These are phyloP conservation scores for Ceratobasidium sp. DNA, from an alignment of 1,284 basidiomycete species.

Conservation along the genomic window DNA sequence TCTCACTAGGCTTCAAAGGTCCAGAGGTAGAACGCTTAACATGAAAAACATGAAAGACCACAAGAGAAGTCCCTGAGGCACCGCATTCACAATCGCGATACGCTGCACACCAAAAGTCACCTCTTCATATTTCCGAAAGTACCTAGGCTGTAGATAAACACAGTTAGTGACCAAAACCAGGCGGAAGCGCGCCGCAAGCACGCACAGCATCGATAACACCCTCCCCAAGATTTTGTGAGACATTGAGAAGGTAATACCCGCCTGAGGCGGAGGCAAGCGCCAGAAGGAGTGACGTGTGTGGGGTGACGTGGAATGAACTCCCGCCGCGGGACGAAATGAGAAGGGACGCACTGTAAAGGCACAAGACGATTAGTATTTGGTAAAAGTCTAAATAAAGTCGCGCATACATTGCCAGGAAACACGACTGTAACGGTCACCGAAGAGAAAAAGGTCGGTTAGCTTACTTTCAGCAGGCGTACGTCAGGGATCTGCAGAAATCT, in stretches of 20 bases:
- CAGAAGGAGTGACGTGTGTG: neutral
- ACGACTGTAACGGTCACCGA: constrained; percentile 5
- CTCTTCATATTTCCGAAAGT: constrained; percentile 28
- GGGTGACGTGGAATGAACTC: neutral
- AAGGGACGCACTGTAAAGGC: constrained; percentile 26
- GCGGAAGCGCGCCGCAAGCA: neutral
- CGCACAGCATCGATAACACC: constrained; percentile 27
- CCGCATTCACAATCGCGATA: constrained; percentile 32
- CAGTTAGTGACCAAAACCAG: neutral
- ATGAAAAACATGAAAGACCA: constrained; percentile 39
- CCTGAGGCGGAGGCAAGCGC: constrained; percentile 11
- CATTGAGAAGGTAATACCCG: constrained; percentile 25
- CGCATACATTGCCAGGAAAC: constrained; percentile 21
- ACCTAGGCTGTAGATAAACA: constrained; percentile 6
- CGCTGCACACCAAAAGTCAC: constrained; percentile 13
- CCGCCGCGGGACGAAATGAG: neutral
- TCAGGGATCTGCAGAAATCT: no score
- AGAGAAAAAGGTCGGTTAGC: neutral
- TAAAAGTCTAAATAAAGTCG: neutral
- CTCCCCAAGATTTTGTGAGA: constrained; percentile 31
- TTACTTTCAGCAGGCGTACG: no score
- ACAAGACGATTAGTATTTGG: neutral
- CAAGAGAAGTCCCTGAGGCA: constrained; percentile 18
- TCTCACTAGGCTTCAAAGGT: no score
- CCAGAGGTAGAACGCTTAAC: no score